Evolutionary conservation across 306 rosid genomes (phyloP), one percentile per base, ranked within the genome.

Genomic region (Cucumis cinereus): DNA sequence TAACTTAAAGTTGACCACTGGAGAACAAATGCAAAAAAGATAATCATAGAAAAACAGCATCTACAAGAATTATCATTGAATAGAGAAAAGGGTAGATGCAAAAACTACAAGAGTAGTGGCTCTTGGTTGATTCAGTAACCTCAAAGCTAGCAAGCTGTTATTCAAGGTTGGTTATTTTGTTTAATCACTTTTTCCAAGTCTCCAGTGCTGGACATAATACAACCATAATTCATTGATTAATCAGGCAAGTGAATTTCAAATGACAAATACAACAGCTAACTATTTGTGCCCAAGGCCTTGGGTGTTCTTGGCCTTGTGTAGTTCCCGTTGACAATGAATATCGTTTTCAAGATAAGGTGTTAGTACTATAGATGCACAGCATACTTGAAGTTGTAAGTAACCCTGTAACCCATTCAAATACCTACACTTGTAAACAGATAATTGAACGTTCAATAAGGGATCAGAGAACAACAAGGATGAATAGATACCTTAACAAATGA

Each of bases 401-500:
- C 15, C 75, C 55, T 6, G 15, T 14, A 22, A 68, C 52, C 36
- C 28, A 22, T 22, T 22, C 12, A 23, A 68, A 43, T 68, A 43
- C 22, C 30, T 23, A 10, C 10, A 28, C 60, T 15, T 16, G 60
- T 16, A 49, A 4, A 17, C 60, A 26, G 41, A 26, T 72, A 50
- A 45, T 40, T 40, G 45, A 0, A 22, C 19, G 14, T 20, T 64
- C 26, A 64, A 64, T 8, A 64, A n/a, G 30, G 24, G 16, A 63
- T 35, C 71, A 63, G 19, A 68, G 57, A 55, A 60, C 30, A 69
- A 73, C 19, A 26, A 28, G 36, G 61, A 11, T 36, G 62, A 4
- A 50, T 45, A 66, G 28, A 64, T 77, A 90, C 99, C 91, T 92
- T 94, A 56, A 94, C 77, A 81, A 81, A 92, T 74, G 99, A 88